A percentile compares a stretch with the other conserved stretches of the same genome.
These are phyloP conservation scores for Saccharomycopsis amapae DNA, from an alignment of 805 yeast species.

Conservation along the genomic window DNA sequence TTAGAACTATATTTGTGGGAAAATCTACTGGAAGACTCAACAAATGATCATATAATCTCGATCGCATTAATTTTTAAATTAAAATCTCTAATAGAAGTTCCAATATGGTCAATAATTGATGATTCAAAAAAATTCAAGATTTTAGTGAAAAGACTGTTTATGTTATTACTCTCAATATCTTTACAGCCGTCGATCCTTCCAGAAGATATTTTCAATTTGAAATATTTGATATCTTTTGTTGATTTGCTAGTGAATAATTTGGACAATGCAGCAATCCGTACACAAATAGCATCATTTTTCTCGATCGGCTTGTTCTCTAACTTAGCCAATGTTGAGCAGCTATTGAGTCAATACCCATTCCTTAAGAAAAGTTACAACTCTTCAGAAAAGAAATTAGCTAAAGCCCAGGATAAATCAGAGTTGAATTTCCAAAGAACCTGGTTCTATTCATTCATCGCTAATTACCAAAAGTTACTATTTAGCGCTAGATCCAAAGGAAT, in stretches of 20 bases:
- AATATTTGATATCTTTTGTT: not conserved
- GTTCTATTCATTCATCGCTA: conserved; percentile 22
- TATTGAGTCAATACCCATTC: conserved; percentile 20
- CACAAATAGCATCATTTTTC: conserved; percentile 28
- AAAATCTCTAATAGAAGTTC: conserved; percentile 14
- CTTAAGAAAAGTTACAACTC: conserved; percentile 20
- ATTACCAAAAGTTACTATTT: conserved; percentile 15
- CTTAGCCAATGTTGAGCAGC: conserved; percentile 20
- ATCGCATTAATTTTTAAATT: conserved; percentile 26
- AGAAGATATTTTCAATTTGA: not conserved
- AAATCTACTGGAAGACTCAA: conserved; percentile 33
- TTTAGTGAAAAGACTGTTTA: conserved; percentile 2
- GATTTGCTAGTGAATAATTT: not conserved
- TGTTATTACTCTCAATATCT: not conserved
- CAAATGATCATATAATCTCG: conserved; percentile 35
- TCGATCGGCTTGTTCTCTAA: conserved; percentile 31
- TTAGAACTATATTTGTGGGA: conserved; percentile 34
- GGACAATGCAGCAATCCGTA: conserved; percentile 22
- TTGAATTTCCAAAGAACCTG: conserved; percentile 25
- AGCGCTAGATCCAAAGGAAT: conserved; percentile 20
- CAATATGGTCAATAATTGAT: conserved; percentile 5
- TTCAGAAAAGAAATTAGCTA: conserved; percentile 19
- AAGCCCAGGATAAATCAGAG: conserved; percentile 20
- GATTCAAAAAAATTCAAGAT: conserved; percentile 22
- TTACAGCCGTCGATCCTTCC: not conserved